Conservation (phyloP, 1,284 basidiomycete genomes). For the Naganishia albida region DNA sequence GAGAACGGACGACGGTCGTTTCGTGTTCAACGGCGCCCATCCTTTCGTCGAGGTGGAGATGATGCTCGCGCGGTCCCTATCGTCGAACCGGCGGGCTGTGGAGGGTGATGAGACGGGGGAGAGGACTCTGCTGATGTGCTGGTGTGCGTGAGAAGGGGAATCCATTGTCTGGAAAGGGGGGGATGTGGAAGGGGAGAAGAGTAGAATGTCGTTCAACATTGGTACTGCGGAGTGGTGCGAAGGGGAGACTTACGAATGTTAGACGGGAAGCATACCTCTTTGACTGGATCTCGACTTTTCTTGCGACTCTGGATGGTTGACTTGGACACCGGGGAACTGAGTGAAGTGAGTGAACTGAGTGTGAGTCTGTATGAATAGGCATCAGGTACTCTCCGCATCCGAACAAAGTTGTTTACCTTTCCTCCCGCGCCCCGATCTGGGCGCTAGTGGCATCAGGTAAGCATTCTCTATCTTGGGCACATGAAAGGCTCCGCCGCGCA, state of each 20-base stretch:
- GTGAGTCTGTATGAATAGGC: too few species aligned
- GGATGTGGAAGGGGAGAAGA: too few species aligned
- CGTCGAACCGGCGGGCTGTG: conserved; percentile 15
- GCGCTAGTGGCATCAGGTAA: too few species aligned
- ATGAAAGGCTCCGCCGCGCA: too few species aligned
- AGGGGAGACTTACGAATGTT: not conserved
- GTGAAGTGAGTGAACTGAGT: too few species aligned
- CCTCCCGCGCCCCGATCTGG: too few species aligned
- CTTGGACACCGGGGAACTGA: too few species aligned
- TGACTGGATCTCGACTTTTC: too few species aligned
- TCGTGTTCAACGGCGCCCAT: conserved; percentile 55
- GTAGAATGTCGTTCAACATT: conserved; percentile 27
- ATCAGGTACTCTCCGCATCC: too few species aligned
- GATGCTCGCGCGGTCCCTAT: conserved; percentile 37
- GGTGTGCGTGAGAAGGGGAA: not conserved
- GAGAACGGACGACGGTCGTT: conserved; percentile 43
- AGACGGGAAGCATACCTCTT: not conserved
- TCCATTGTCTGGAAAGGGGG: not conserved
- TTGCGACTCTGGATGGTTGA: too few species aligned
- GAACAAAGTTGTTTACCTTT: too few species aligned
- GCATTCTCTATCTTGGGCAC: too few species aligned
- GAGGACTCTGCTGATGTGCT: conserved; percentile 6
- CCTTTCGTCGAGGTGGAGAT: conserved; percentile 52
- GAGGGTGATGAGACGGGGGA: conserved; percentile 13
- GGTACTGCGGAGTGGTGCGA: not conserved